phyloP scores from a whole-genome alignment of 768 basidiomycete genomes.

The Rhizopogon vinicolor region DNA sequence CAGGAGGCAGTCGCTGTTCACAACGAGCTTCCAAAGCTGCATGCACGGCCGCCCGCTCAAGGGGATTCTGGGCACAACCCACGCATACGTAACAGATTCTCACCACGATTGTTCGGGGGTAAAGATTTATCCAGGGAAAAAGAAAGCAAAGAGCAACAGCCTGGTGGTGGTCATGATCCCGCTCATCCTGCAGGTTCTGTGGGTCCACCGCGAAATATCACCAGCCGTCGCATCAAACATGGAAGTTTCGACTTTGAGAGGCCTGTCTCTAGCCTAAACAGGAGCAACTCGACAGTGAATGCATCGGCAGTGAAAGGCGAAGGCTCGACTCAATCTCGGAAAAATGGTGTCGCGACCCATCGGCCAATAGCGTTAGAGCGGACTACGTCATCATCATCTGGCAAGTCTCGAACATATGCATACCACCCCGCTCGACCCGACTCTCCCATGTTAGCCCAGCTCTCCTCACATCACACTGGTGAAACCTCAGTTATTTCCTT shows the following conservation, averaged over 20 bases:
- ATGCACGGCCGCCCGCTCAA: not conserved
- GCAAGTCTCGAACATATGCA: constrained; percentile 5
- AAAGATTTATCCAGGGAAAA: constrained; percentile 21
- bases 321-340: constrained; percentile 1
- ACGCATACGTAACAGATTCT: constrained; percentile 21
- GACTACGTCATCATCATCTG: constrained; percentile 23
- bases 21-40: constrained; percentile 11
- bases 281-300: constrained; percentile 23
- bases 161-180: constrained; percentile 14
- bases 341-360: constrained; percentile 6
- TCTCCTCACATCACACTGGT: constrained; percentile 34
- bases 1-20: constrained; percentile 24
- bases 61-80: not conserved
- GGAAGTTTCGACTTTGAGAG: constrained; percentile 78
- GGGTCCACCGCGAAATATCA: constrained; percentile 22
- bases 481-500: constrained; percentile 27
- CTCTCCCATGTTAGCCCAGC: constrained; percentile 15
- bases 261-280: constrained; percentile 40
- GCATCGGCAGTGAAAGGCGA: constrained; percentile 2
- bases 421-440: constrained; percentile 14
- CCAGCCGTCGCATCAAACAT: constrained; percentile 48
- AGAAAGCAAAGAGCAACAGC: constrained; percentile 19
- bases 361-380: constrained; percentile 17
- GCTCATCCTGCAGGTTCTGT: constrained; percentile 3
- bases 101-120: constrained; percentile 23